Evolutionary conservation across 2,329 filamentous ascomycete genomes (phyloP).

Genomic region (Penicillium hordei): DNA sequence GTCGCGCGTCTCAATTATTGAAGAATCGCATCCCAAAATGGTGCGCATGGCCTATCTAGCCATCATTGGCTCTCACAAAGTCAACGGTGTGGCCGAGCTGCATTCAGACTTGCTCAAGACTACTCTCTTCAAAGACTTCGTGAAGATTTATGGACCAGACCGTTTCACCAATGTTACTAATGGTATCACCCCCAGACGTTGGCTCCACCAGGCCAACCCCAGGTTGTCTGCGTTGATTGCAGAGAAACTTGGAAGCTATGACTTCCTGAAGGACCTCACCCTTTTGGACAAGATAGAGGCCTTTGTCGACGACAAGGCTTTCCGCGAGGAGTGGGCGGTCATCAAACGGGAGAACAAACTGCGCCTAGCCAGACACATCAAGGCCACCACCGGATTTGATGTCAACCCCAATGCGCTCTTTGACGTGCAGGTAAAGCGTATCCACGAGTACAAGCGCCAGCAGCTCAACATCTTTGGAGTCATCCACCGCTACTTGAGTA

Average conservation of each 20-base stretch:
- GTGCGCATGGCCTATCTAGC: conserved; percentile 95
- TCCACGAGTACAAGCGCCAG: conserved; percentile 98
- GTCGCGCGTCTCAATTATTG: conserved; percentile 87
- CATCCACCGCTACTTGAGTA: conserved; percentile 85
- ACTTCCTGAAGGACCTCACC: conserved; percentile 88
- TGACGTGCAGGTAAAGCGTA: conserved; percentile 97
- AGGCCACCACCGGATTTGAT: conserved; percentile 71
- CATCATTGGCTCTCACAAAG: conserved; percentile 96
- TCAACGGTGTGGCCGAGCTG: conserved; percentile 96
- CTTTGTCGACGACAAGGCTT: conserved; percentile 80
- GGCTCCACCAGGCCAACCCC: conserved; percentile 97
- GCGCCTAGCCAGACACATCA: conserved; percentile 86
- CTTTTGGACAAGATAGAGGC: conserved; percentile 80
- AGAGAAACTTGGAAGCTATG: conserved; percentile 77
- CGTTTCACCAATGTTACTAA: conserved; percentile 99
- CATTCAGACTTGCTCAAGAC: conserved; percentile 98
- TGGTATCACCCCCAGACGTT: conserved; percentile 91
- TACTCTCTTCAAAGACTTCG: conserved; percentile 99
- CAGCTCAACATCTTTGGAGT: conserved; percentile 99
- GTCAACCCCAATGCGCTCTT: conserved; percentile 90
- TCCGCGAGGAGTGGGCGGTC: conserved; percentile 91
- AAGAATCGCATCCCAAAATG: conserved; percentile 96
- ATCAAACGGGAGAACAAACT: conserved; percentile 98
- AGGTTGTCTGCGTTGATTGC: conserved; percentile 88
- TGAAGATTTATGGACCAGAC: conserved; percentile 88